These are phyloP conservation scores for Perilla frutescens DNA, from an alignment of 257 asterid species.

Conservation along the genomic window DNA sequence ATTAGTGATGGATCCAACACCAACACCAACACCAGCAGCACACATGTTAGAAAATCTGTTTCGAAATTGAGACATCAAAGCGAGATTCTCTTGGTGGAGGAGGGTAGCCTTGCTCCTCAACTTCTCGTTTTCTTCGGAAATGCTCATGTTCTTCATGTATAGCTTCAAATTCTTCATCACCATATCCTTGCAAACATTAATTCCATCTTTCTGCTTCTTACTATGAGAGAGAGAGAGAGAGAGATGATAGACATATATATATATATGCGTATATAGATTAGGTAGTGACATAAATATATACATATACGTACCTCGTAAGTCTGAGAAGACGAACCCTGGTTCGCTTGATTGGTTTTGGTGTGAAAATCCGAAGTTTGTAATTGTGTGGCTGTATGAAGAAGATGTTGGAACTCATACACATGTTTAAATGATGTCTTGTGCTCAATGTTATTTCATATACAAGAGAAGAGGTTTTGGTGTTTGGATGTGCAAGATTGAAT, in stretches of 20 bases:
- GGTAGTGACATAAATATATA: background rate
- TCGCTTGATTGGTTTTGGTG: conserved; percentile 38
- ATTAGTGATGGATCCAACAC: no score
- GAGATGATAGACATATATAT: no score
- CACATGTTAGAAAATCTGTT: conserved; percentile 33
- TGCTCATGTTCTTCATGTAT: conserved; percentile 72
- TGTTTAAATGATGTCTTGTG: conserved; percentile 5
- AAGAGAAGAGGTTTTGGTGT: background rate
- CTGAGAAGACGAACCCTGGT: conserved; percentile 42
- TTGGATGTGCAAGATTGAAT: background rate
- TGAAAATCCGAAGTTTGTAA: conserved; percentile 9
- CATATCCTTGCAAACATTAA: conserved; percentile 39
- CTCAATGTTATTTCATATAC: no score
- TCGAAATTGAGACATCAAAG: conserved; percentile 53
- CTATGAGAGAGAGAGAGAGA: no score
- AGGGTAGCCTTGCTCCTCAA: conserved; percentile 58
- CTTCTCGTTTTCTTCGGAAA: conserved; percentile 61
- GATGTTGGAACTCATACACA: conserved; percentile 42
- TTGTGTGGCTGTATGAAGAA: conserved; percentile 19
- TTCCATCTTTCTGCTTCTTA: conserved; percentile 34
- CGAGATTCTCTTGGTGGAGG: conserved; percentile 71
- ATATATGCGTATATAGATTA: no score
- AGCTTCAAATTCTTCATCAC: conserved; percentile 62
- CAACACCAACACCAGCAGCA: no score
- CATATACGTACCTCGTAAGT: conserved; percentile 44